Evolutionary conservation across 495 filamentous ascomycete species (phyloP), one percentile per base, ranked within the genome.

Genomic region (Podospora comata): DNA sequence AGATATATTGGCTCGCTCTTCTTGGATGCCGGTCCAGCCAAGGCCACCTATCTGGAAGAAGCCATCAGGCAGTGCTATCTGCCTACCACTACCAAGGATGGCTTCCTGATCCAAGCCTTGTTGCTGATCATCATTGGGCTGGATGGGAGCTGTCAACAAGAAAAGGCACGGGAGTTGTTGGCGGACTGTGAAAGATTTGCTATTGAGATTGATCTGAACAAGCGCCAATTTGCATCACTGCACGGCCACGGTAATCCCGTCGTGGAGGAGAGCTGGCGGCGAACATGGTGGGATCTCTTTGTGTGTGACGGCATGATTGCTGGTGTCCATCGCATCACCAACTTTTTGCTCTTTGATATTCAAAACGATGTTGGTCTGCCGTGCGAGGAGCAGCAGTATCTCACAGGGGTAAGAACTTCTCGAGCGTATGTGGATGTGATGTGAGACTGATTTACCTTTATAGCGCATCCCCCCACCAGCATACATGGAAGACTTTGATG

Each of bases 281-380:
- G 93, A 55, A 96, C 92, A 18, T 96, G 92, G 93, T 97, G 93
- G 93, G 92, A 96, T 71, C 77, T 97, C 61, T 96, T 89, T 73
- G 86, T 93, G 56, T 85, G 92, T 16, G 92, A 96, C 69, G 88
- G 88, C 48, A 84, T 86, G 85, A 79, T 87, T 68, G 83, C 85
- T 68, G 85, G 84, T 34, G 83, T 86, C 55, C 81, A 88, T 68
- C 78, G 83, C 65, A 74, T 84, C 39, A 85, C 87, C 59, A 84
- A 85, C 23, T 89, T 90, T 68, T 71, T 79, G 30, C 78, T 89
- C 39, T 83, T 84, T 65, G 80, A 85, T 57, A 80, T 91, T 57
- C 75, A 79, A 57, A 77, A 84, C 9, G 85, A 88, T 48, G 88
- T 88, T 4, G 84, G 81, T 13, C 78, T 94, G n/a, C 92, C 92